phyloP scores from a whole-genome alignment of 1,139 yeast genomes.

The Hyphopichia fennica region DNA sequence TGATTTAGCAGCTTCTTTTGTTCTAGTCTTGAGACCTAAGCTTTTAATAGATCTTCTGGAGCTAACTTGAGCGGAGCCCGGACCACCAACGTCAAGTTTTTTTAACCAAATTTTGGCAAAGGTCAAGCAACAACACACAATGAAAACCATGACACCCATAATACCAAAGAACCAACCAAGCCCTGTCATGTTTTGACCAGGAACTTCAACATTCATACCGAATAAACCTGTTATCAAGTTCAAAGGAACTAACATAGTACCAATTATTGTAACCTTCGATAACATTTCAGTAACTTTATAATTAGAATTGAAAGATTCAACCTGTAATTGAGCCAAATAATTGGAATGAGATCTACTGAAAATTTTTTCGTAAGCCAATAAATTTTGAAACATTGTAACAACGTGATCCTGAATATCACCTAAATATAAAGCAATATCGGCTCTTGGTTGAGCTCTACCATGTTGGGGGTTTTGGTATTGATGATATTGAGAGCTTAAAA shows the following conservation, averaged over 20 bases:
- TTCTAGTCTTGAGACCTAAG: conserved; percentile 40
- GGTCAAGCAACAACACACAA: conserved; percentile 29
- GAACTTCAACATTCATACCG: conserved; percentile 94
- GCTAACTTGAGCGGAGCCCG: conserved; percentile 12
- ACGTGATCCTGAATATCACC: conserved; percentile 99
- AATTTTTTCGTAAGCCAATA: conserved; percentile 87
- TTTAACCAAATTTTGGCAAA: conserved; percentile 40
- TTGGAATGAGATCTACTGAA: conserved; percentile 90
- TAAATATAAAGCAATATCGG: conserved; percentile 79
- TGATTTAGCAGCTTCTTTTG: conserved; percentile 35
- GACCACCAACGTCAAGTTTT: conserved; percentile 17
- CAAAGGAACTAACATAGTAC: conserved; percentile 88
- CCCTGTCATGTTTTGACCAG: conserved; percentile 51
- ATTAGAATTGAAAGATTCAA: conserved; percentile 83
- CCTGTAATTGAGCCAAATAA: conserved; percentile 90
- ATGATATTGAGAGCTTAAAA: conserved; percentile 13
- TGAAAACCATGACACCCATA: conserved; percentile 34
- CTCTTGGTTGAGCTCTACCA: conserved; percentile 63
- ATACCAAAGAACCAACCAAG: conserved; percentile 37
- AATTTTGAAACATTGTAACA: conserved; percentile 90
- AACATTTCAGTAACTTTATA: conserved; percentile 83
- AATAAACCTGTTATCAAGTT: conserved; percentile 88
- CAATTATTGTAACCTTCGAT: conserved; percentile 84
- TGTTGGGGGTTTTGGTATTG: conserved; percentile 15
- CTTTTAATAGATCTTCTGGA: conserved; percentile 43